These are phyloP conservation scores for Didymella glomerata DNA, from an alignment of 2,329 filamentous ascomycete species.

Conservation along the genomic window DNA sequence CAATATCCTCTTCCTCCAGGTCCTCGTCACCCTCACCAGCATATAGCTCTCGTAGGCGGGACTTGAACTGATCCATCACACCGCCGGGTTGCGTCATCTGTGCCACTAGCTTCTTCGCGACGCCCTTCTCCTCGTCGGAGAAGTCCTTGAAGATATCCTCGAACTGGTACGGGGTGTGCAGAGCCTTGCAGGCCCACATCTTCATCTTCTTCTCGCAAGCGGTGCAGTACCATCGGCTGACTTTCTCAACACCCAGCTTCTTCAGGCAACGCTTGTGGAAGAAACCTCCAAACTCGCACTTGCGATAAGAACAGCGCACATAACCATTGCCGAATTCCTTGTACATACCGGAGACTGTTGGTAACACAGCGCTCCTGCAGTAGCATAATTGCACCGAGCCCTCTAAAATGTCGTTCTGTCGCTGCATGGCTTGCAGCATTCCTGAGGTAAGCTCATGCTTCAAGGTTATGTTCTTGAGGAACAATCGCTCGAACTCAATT, in stretches of 20 bases:
- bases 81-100: not conserved
- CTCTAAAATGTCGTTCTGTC: not conserved
- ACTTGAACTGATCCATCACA: not conserved
- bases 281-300: constrained; percentile 24
- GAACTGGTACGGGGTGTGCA: constrained; percentile 8
- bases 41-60: not conserved
- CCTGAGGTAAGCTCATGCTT: constrained; percentile 16
- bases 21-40: not conserved
- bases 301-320: constrained; percentile 28
- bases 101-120: not conserved
- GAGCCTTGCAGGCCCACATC: constrained; percentile 9
- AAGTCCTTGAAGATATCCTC: not conserved
- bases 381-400: constrained; percentile 30
- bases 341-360: not conserved
- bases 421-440: constrained; percentile 21
- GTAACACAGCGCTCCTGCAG: constrained; percentile 19
- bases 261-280: constrained; percentile 40
- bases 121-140: not conserved
- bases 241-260: constrained; percentile 28
- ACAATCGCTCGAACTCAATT: constrained; percentile 24
- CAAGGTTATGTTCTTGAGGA: constrained; percentile 22
- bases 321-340: constrained; percentile 2
- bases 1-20: not conserved
- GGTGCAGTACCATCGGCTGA: constrained; percentile 39
- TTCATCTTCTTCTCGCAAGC: constrained; percentile 32